Conservation (phyloP, 495 filamentous ascomycete genomes). For the Chlorociboria aeruginascens region DNA sequence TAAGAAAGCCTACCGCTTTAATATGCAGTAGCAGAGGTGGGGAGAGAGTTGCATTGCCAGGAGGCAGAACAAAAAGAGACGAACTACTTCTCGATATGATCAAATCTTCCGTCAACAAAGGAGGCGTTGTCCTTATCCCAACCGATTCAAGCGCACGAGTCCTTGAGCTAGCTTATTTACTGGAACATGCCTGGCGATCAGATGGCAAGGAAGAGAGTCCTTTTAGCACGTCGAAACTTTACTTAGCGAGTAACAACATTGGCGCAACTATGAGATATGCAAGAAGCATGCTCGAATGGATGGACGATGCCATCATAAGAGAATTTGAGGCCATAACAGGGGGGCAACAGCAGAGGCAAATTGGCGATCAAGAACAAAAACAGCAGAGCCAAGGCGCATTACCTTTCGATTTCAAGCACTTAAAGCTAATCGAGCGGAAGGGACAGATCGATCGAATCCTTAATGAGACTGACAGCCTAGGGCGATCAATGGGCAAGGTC, state of each 20-base stretch:
- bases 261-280: conserved; percentile 77
- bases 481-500: conserved; percentile 45
- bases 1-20: conserved; percentile 85
- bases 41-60: conserved; percentile 54
- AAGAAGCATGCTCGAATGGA: conserved; percentile 97
- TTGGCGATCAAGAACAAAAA: conserved; percentile 24
- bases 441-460: conserved; percentile 58
- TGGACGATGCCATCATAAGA: conserved; percentile 84
- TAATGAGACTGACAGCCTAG: conserved; percentile 26
- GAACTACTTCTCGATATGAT: conserved; percentile 76
- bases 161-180: conserved; percentile 80
- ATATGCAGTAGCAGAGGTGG: conserved; percentile 81
- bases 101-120: conserved; percentile 58
- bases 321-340: conserved; percentile 69
- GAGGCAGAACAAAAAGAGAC: conserved; percentile 68
- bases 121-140: conserved; percentile 90
- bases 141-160: conserved; percentile 90
- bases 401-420: conserved; percentile 83
- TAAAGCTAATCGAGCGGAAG: conserved; percentile 67
- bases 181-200: conserved; percentile 81
- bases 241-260: conserved; percentile 70
- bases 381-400: conserved; percentile 40
- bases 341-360: conserved; percentile 28
- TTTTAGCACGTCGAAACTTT: conserved; percentile 59
- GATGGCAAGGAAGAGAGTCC: conserved; percentile 45